Conservation (phyloP, 2,329 filamentous ascomycete species). For the Nothophoma quercina region DNA sequence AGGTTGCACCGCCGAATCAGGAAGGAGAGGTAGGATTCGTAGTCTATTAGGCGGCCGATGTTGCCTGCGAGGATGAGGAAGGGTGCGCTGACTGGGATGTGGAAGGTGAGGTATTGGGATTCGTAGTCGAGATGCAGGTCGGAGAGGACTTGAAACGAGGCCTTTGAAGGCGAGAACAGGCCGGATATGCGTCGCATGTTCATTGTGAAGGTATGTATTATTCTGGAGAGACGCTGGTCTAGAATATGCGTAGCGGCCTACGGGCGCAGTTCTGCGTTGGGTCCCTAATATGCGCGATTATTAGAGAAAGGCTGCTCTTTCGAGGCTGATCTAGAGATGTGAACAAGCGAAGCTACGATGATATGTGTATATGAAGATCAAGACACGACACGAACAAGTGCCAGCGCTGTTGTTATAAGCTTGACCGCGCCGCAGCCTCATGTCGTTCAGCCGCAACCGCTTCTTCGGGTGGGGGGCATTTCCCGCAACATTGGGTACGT, state of each 20-base stretch:
- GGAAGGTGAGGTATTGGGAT: conserved; percentile 41
- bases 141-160: conserved; percentile 42
- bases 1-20: conserved; percentile 38
- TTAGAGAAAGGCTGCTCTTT: no score
- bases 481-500: neutral
- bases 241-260: no score
- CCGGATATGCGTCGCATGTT: conserved; percentile 35
- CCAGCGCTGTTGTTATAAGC: conserved; percentile 1
- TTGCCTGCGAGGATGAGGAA: conserved; percentile 43
- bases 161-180: conserved; percentile 34
- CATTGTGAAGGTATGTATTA: no score
- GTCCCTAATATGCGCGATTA: no score
- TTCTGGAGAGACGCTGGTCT: no score
- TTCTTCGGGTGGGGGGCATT: no score
- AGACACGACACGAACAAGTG: neutral
- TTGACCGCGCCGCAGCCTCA: conserved; percentile 3
- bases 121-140: conserved; percentile 43
- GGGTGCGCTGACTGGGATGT: conserved; percentile 38
- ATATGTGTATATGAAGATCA: neutral
- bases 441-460: conserved; percentile 7
- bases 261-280: no score
- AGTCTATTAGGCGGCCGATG: conserved; percentile 42
- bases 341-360: no score
- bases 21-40: conserved; percentile 42
- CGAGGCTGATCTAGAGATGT: no score